These are phyloP conservation scores for Saturnispora gosingensis DNA, from an alignment of 805 yeast species.

Conservation along the genomic window DNA sequence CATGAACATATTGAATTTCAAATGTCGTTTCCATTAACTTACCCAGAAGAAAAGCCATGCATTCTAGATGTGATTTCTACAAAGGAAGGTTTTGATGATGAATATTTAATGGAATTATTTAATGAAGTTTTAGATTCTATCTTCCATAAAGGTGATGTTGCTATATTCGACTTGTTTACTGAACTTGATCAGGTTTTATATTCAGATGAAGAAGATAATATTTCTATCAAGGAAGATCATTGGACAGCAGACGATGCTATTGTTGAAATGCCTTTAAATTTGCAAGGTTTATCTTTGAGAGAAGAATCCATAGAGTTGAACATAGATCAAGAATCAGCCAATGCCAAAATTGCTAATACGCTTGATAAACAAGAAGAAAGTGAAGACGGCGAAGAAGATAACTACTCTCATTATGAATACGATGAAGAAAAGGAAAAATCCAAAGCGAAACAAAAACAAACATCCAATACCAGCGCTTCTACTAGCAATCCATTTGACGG, in stretches of 20 bases:
- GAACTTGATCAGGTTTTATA: conserved; percentile 52
- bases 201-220: conserved; percentile 26
- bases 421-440: conserved; percentile 24
- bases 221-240: conserved; percentile 19
- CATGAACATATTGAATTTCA: conserved; percentile 54
- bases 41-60: conserved; percentile 61
- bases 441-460: conserved; percentile 7
- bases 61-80: conserved; percentile 43
- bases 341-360: not conserved
- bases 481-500: conserved; percentile 44
- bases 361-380: not conserved
- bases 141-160: conserved; percentile 56
- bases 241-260: conserved; percentile 15
- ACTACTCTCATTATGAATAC: conserved; percentile 11
- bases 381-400: conserved; percentile 4
- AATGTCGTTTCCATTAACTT: conserved; percentile 58
- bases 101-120: conserved; percentile 39
- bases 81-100: conserved; percentile 30
- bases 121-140: conserved; percentile 44
- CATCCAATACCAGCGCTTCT: conserved; percentile 1
- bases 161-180: conserved; percentile 66
- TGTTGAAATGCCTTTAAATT: not conserved
- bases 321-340: not conserved
- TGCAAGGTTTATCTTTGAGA: not conserved
- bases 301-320: conserved; percentile 2